Evolutionary conservation across 1,284 basidiomycete species (phyloP).

Genomic region (Ustilago xerochloae): DNA sequence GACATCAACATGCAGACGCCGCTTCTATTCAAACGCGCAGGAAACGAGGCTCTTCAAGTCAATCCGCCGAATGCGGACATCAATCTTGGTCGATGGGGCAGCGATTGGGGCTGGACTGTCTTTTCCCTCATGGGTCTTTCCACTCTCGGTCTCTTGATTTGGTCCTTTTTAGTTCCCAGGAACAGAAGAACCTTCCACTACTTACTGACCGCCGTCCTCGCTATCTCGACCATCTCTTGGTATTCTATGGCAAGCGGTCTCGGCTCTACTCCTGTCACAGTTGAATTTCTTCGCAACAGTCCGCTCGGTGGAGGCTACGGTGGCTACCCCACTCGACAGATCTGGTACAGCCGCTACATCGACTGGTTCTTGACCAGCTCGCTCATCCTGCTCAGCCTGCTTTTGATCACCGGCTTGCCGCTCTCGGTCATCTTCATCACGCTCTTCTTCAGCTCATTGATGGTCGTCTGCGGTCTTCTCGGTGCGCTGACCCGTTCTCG

Average conservation of each 20-base stretch:
- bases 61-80: slow-evolving; percentile 55
- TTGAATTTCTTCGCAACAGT: slow-evolving; percentile 71
- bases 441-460: slow-evolving; percentile 72
- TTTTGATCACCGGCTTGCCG: slow-evolving; percentile 73
- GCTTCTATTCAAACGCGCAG: slow-evolving; percentile 13
- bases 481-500: slow-evolving; percentile 71
- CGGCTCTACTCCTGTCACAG: slow-evolving; percentile 72
- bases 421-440: slow-evolving; percentile 73
- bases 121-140: slow-evolving; percentile 65
- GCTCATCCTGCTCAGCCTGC: slow-evolving; percentile 72
- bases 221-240: slow-evolving; percentile 69
- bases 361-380: slow-evolving; percentile 72
- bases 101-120: slow-evolving; percentile 71
- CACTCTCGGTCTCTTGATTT: slow-evolving; percentile 54
- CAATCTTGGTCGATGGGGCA: slow-evolving; percentile 56
- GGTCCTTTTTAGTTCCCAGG: slow-evolving; percentile 25
- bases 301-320: slow-evolving; percentile 20
- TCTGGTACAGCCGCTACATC: slow-evolving; percentile 71
- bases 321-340: slow-evolving; percentile 70
- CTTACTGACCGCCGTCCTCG: slow-evolving; percentile 69
- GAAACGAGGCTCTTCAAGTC: slow-evolving; percentile 37
- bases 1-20: background rate
- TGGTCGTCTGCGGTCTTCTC: slow-evolving; percentile 73
- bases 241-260: slow-evolving; percentile 75
- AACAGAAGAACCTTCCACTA: slow-evolving; percentile 71